Evolutionary conservation across 2,329 filamentous ascomycete genomes (phyloP), one percentile per base, ranked within the genome.

Genomic region (Verticillium nubilum): DNA sequence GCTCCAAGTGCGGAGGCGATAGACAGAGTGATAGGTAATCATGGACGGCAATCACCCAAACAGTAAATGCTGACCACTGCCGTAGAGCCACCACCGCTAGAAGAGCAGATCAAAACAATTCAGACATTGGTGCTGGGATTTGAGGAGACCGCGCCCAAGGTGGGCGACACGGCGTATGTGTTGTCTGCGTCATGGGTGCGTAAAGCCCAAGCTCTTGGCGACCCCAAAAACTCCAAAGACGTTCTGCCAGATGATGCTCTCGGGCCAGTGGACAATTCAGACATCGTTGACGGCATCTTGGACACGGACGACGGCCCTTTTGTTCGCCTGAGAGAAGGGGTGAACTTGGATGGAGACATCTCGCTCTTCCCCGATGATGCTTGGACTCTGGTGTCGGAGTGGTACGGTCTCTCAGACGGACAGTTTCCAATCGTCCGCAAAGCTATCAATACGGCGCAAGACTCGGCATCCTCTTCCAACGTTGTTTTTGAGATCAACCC

Each of bases 261-360:
- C 59, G 92, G 92, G 1, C 90, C 91, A 0, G 84, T 98, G 31
- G 92, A 97, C 77, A 97, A 97, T 70, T 86, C 89, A 0, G 89
- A 93, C 69, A 87, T 97, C 61, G 86, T 93, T 57, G 78, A 87
- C 61, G 81, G 87, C 63, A 79, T 81, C 35, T 76, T 87, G 59
- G 73, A 72, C 56, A 81, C 86, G 60, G 27, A 26, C 12, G 50
- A 58, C 15, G 77, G 76, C 52, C 77, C 81, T 17, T 96, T 92
- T 67, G 84, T 94, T 31, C 87, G 90, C 3, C 80, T 98, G 52
- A 89, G 87, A 65, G 84, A 84, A 1, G 91, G 88, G 17, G 75
- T 87, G 53, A 80, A 87, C 53, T 76, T 80, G n/a, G 25, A 10
- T 27, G 86, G 90, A 33, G 85, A 92, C 58, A 94, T 91, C 67